phyloP scores from a whole-genome alignment of 2,329 filamentous ascomycete species.

The Paecilomyces niveus region DNA sequence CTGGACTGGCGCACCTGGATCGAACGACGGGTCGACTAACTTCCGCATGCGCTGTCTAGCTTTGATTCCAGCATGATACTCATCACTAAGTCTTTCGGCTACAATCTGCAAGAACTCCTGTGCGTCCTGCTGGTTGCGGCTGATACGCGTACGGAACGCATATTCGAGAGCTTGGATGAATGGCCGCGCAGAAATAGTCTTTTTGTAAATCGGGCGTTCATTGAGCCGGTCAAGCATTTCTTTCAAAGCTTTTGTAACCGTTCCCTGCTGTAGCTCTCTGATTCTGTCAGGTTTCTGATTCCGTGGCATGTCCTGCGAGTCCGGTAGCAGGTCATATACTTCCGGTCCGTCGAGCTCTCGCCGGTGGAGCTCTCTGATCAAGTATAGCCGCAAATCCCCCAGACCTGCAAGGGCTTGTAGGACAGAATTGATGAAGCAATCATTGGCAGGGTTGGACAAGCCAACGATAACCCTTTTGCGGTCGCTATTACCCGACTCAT shows the following conservation, averaged over 20 bases:
- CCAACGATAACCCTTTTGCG: constrained; percentile 86
- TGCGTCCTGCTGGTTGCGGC: constrained; percentile 90
- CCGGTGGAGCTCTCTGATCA: constrained; percentile 85
- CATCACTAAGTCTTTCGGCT: constrained; percentile 83
- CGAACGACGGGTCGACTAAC: constrained; percentile 14
- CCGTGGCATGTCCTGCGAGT: constrained; percentile 30
- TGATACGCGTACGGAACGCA: constrained; percentile 85
- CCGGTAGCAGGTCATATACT: constrained; percentile 61
- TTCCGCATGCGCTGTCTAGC: constrained; percentile 49
- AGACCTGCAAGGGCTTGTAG: constrained; percentile 88
- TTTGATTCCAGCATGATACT: constrained; percentile 78
- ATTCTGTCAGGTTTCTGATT: constrained; percentile 41
- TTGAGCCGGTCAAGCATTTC: constrained; percentile 88
- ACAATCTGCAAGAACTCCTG: constrained; percentile 96
- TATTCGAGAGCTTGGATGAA: constrained; percentile 79
- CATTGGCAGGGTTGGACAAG: constrained; percentile 83
- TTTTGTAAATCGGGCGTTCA: constrained; percentile 85
- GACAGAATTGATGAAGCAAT: constrained; percentile 94
- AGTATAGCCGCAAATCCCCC: constrained; percentile 78
- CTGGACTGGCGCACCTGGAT: constrained; percentile 5
- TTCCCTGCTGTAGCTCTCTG: constrained; percentile 63
- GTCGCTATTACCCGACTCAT: constrained; percentile 51
- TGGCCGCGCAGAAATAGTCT: constrained; percentile 79
- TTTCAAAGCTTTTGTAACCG: constrained; percentile 82
- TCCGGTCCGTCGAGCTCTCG: constrained; percentile 69